Evolutionary conservation across 75 land plant genomes (phyloP), one percentile per base, ranked within the genome.

Genomic region (Isoetes taiwanensis): DNA sequence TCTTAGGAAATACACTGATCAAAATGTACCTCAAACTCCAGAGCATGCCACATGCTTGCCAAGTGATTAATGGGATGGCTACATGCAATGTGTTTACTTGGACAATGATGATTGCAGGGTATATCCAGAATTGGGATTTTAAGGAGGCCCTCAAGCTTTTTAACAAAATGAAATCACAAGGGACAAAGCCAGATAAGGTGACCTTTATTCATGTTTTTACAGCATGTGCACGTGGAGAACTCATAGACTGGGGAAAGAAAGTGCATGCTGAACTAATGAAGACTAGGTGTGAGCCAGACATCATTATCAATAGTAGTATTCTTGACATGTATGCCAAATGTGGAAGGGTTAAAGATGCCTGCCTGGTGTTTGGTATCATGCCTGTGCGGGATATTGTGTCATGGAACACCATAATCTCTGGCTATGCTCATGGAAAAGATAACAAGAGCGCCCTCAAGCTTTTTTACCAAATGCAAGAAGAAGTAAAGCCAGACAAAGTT

Each of bases 91-190:
- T 41, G 2, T 19, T 58, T 32, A 20, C 52, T 27, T 65, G 68
- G 68, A 65, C 57, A 42, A 48, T 39, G 2, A 65, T 65, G 34
- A 58, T 65, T 28, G 32, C 68, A 28, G 61, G 62, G 20, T 65
- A 52, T 30, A n/a, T 39, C 25, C 33, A 34, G 43, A 3, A 58
- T 1, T 43, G 52, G 28, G 25, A 28, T 25, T 33, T 31, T 23
- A 5, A 19, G 29, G 65, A 65, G 40, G 68, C 68, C 10, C 32
- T 65, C 27, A 1, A 30, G 3, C 43, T 65, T 11, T 65, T 65
- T 21, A 4, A 32, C 21, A 12, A 28, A n/a, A 65, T 65, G 68
- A 19, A 41, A 24, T 38, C 30, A 3, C 30, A 42, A 21, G 64
- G 68, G 12, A 41, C 46, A 6, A 24, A 10, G 29, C 68, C 64